These are phyloP conservation scores for Gossypium armourianum DNA, from an alignment of 441 rosid species.

Conservation along the genomic window DNA sequence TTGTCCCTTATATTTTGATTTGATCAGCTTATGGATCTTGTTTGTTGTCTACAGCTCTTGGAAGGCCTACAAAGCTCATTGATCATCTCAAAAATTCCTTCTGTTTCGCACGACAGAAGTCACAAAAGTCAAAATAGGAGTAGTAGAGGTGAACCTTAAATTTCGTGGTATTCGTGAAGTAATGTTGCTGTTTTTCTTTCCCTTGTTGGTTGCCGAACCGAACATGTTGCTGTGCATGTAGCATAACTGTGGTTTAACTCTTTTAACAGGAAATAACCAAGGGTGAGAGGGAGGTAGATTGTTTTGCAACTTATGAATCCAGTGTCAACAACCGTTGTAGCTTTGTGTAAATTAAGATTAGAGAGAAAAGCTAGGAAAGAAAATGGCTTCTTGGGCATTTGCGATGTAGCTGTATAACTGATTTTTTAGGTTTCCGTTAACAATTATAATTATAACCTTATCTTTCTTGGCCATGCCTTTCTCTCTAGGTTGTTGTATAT, in stretches of 20 bases:
- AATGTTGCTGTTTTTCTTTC: background rate
- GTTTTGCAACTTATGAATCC: conserved; percentile 7
- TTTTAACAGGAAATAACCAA: conserved; percentile 41
- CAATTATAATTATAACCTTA: conserved; percentile 18
- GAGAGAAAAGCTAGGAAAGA: conserved; percentile 30
- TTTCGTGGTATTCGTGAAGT: background rate
- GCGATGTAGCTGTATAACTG: conserved; percentile 20
- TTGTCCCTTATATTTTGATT: background rate
- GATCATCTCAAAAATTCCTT: conserved; percentile 70
- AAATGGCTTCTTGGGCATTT: conserved; percentile 30
- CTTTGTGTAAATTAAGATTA: conserved; percentile 29
- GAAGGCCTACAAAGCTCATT: conserved; percentile 92
- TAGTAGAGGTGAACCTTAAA: conserved; percentile 44
- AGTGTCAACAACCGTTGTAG: conserved; percentile 19
- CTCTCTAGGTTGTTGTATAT: conserved; percentile 35
- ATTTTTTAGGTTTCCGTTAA: too few species aligned
- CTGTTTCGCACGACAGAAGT: conserved; percentile 54
- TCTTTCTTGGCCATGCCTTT: conserved; percentile 21
- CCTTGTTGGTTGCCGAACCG: too few species aligned
- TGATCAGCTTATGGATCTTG: background rate
- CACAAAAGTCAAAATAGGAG: conserved; percentile 46
- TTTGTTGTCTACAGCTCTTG: conserved; percentile 46
- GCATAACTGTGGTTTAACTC: conserved; percentile 12
- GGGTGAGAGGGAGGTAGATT: conserved; percentile 20
- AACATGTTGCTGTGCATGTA: background rate